Base-by-base conservation (phyloP, 1,139 yeast genomes). In the Suhomyces atakaporum region DNA sequence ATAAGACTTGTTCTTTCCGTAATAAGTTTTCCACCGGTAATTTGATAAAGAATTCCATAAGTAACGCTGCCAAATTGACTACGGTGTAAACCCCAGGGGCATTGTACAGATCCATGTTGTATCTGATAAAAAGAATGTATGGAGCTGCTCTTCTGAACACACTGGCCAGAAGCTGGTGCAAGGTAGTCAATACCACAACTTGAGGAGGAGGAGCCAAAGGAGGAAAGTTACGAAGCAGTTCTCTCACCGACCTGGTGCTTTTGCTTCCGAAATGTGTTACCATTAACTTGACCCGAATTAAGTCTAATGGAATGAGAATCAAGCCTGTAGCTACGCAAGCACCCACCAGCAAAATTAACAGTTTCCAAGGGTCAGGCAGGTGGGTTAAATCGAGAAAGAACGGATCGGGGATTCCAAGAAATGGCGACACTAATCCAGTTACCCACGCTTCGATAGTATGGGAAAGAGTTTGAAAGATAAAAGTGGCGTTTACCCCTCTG, bases 361-460 rank as follows among this genome's bases (percentile, higher is more conserved):
- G 81, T 35, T 75, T 68, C 39, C 79, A 64, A 1, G 95, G 89
- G 46, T 83, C 88, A 3, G 90, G 81, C 23, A 92, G 84, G 53
- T 85, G 95, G 18, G 88, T 74, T 44, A 87, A 75, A 48, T 87
- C 96, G 45, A 88, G 80, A 57, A 87, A 84, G 46, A 83, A 81
- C 1, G 97, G 96, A 55, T 89, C 97, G 0, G 96, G 96, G n/a
- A 88, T 78, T 11, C 87, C 85, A 39, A 87, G 63, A 35, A 86
- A 69, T 3, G 96, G 92, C 5, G 96, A 81, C 11, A 88, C 60
- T 49, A 90, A 79, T 5, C 96, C 96, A 0, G 95, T 83, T 29
- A 88, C 71, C 97, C 97, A 90, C 1, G 96, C 89, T 53, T 87
- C 95, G 33, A 89, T 67, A 1, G 95, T 85, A 39, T 81, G 79